phyloP scores from a whole-genome alignment of 164 flowering plant species.

The Euptelea pleiosperma region DNA sequence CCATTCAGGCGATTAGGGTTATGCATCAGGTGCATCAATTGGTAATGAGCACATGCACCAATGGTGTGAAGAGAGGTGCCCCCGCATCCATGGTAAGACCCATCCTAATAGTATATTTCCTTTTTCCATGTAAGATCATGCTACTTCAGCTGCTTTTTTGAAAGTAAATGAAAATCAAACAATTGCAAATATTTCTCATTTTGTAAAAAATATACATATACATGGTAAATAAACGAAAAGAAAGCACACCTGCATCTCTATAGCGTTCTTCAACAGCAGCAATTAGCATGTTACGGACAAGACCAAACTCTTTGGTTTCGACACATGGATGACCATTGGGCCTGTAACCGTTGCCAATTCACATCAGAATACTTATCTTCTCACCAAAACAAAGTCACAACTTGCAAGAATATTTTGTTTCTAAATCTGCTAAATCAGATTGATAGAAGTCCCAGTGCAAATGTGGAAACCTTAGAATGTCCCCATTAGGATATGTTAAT shows the following conservation, averaged over 20 bases:
- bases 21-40: no score
- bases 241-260: conserved; percentile 73
- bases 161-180: no score
- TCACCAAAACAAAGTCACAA: not conserved
- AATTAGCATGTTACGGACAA: conserved; percentile 76
- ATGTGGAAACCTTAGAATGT: not conserved
- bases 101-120: no score
- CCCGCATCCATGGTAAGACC: no score
- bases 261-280: conserved; percentile 93
- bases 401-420: not conserved
- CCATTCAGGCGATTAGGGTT: no score
- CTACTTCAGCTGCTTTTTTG: no score
- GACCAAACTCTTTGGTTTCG: conserved; percentile 81
- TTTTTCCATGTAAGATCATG: no score
- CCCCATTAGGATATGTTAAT: no score
- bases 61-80: no score
- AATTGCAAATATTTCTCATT: no score
- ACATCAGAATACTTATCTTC: not conserved
- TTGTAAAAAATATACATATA: no score
- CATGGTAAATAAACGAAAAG: not conserved
- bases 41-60: no score
- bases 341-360: conserved; percentile 38
- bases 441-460: not conserved
- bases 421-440: not conserved
- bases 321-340: conserved; percentile 82